Evolutionary conservation across 306 rosid species (phyloP).

Genomic region (Cicer bijugum): DNA sequence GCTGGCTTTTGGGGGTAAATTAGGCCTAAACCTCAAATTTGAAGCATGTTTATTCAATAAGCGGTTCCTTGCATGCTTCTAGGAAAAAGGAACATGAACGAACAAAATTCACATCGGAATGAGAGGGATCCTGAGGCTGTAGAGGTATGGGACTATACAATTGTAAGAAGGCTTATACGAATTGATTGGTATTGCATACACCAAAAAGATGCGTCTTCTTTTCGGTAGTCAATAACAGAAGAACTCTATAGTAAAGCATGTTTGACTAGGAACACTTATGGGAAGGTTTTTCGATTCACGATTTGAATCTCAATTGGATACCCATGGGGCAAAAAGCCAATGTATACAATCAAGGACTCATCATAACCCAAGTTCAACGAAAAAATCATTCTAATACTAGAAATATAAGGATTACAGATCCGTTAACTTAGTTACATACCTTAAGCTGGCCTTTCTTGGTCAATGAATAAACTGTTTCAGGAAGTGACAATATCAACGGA

Average conservation of each 20-base stretch:
- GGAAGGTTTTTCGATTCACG: neutral
- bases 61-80: too few species aligned
- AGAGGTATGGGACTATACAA: too few species aligned
- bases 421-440: conserved; percentile 54
- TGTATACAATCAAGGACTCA: conserved; percentile 11
- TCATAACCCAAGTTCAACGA: conserved; percentile 30
- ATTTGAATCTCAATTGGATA: neutral
- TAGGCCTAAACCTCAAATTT: neutral
- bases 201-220: too few species aligned
- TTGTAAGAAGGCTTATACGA: too few species aligned
- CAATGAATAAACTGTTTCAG: conserved; percentile 82
- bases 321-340: conserved; percentile 15
- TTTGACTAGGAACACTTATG: too few species aligned
- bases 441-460: conserved; percentile 76
- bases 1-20: neutral
- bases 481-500: conserved; percentile 87
- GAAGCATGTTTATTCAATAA: neutral
- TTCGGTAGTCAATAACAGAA: too few species aligned
- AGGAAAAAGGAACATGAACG: too few species aligned
- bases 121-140: too few species aligned
- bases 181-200: too few species aligned
- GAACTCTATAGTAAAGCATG: too few species aligned
- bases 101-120: too few species aligned
- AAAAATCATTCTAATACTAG: neutral
- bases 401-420: conserved; percentile 23